Percentiles rank a stretch among this genome's conserved stretches.
Conservation (phyloP, 78 protist species). For the Speleostelium caveatum region DNA sequence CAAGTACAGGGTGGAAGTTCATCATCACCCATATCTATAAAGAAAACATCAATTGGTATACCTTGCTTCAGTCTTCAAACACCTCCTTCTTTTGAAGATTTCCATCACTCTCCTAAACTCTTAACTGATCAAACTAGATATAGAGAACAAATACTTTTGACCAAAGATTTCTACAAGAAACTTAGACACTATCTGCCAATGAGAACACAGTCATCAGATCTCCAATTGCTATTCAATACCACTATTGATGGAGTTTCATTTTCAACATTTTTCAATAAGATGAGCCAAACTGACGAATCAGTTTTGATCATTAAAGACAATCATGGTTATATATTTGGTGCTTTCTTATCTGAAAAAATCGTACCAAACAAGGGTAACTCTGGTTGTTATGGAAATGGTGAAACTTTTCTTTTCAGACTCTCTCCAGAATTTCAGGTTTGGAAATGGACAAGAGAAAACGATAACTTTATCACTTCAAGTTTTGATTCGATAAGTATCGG, state of each 20-base stretch:
- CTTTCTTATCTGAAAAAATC: conserved; percentile 17
- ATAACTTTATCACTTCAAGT: conserved; percentile 15
- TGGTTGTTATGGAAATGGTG: conserved; percentile 54
- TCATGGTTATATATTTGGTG: conserved; percentile 65
- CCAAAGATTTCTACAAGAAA: conserved; percentile 42
- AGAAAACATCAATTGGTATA: not conserved
- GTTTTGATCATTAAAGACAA: conserved; percentile 50
- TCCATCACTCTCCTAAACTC: conserved; percentile 8
- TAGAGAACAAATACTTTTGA: conserved; percentile 26
- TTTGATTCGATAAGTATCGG: conserved; percentile 40
- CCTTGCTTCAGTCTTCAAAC: not conserved
- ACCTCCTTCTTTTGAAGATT: conserved; percentile 22
- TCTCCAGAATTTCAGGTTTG: conserved; percentile 33
- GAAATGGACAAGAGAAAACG: conserved; percentile 68
- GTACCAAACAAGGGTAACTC: not conserved
- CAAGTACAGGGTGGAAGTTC: not conserved
- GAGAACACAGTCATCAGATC: conserved; percentile 29
- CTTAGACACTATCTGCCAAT: conserved; percentile 73
- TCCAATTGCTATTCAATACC: conserved; percentile 30
- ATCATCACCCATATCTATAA: not conserved
- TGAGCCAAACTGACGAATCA: conserved; percentile 14
- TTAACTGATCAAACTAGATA: conserved; percentile 3
- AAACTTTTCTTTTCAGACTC: conserved; percentile 46
- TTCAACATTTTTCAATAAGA: conserved; percentile 21
- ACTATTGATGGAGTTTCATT: conserved; percentile 68